Conservation (phyloP, 139 green algal species). For the Coelastrella sp. region DNA sequence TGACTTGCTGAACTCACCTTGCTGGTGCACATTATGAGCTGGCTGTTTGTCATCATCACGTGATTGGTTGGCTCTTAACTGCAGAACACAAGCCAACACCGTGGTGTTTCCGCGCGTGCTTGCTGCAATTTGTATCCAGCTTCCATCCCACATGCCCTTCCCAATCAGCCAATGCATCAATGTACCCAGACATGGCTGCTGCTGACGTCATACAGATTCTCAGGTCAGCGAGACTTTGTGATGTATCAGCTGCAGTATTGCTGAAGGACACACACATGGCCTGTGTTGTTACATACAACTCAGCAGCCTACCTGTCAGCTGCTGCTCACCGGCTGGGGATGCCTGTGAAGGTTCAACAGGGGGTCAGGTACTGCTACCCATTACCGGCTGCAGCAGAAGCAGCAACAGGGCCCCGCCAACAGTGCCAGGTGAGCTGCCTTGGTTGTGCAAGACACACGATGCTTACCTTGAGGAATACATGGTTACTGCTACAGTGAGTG, state of each 20-base stretch:
- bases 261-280: not conserved
- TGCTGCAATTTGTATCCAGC: no score
- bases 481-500: no score
- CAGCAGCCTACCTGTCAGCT: constrained; percentile 6
- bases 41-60: no score
- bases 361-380: constrained; percentile 9
- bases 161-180: no score
- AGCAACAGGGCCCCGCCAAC: not conserved
- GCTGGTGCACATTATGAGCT: no score
- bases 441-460: not conserved
- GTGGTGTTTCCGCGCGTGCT: no score
- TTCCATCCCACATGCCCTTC: no score
- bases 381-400: not conserved
- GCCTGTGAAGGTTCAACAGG: not conserved
- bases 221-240: not conserved
- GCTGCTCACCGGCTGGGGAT: not conserved
- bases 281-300: constrained; percentile 9
- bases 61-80: no score
- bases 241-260: not conserved
- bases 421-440: constrained; percentile 9
- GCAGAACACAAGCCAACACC: no score
- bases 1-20: no score
- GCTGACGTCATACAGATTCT: not conserved
- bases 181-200: not conserved
- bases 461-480: not conserved